These are phyloP conservation scores for Pistacia vera DNA, from an alignment of 345 rosid species.

Conservation along the genomic window DNA sequence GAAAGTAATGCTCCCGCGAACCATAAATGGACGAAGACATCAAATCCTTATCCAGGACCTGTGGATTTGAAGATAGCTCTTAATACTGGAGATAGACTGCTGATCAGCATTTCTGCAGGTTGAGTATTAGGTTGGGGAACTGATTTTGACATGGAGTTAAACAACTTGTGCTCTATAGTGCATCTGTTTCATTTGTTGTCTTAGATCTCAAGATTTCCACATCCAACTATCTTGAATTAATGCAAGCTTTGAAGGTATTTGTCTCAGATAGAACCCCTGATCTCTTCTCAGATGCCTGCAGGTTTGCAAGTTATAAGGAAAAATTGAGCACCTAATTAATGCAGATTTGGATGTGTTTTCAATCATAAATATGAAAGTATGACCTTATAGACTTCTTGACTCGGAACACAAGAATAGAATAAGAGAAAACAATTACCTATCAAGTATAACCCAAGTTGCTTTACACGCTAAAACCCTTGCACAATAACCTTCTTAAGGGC, in stretches of 20 bases:
- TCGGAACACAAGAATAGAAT: background rate
- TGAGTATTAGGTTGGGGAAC: slow-evolving; percentile 29
- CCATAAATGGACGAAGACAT: no score
- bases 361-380: background rate
- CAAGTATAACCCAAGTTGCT: slow-evolving; percentile 59
- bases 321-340: no score
- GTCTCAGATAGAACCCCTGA: slow-evolving; percentile 41
- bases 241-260: slow-evolving; percentile 56
- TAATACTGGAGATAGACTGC: slow-evolving; percentile 20
- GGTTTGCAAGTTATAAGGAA: background rate
- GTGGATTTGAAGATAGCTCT: slow-evolving; percentile 12
- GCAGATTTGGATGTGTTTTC: no score
- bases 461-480: slow-evolving; percentile 43
- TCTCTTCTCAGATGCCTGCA: slow-evolving; percentile 59
- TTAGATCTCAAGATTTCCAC: slow-evolving; percentile 36
- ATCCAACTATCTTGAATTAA: slow-evolving; percentile 40
- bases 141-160: slow-evolving; percentile 41
- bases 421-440: slow-evolving; percentile 35
- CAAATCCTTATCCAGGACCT: slow-evolving; percentile 16
- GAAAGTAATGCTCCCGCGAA: no score
- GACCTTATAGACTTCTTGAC: no score
- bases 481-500: slow-evolving; percentile 51
- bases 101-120: slow-evolving; percentile 13
- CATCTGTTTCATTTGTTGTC: slow-evolving; percentile 21
- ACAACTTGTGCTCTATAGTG: slow-evolving; percentile 25